Conservation (phyloP, 192 early-diverging fungal genomes). For the Coemansia sp. region DNA sequence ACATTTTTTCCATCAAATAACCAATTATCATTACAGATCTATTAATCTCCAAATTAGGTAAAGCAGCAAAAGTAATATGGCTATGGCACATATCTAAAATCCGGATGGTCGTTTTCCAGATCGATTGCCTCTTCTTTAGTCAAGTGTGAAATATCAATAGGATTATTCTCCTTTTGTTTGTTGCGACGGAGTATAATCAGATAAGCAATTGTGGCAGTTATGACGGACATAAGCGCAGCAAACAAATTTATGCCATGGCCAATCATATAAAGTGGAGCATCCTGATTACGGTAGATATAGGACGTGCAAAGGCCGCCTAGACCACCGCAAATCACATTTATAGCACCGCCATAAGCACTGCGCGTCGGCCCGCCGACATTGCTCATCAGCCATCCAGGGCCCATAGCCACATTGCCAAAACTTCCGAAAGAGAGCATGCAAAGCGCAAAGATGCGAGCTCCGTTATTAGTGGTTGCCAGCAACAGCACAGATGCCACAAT, state of each 20-base stretch:
- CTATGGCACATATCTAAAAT: conserved; percentile 18
- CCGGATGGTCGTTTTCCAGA: conserved; percentile 42
- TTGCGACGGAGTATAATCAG: conserved; percentile 28
- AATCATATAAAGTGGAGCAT: conserved; percentile 40
- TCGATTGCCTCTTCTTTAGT: conserved; percentile 34
- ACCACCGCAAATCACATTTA: conserved; percentile 43
- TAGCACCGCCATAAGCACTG: conserved; percentile 33
- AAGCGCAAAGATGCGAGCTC: conserved; percentile 43
- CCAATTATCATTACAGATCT: not conserved
- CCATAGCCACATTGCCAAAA: conserved; percentile 46
- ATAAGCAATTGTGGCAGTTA: conserved; percentile 25
- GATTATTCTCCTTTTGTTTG: conserved; percentile 27
- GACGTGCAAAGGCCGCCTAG: conserved; percentile 44
- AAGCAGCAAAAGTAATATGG: not conserved
- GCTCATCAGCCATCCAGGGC: conserved; percentile 49
- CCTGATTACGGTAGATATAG: conserved; percentile 48
- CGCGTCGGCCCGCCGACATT: conserved; percentile 47
- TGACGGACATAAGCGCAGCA: conserved; percentile 27
- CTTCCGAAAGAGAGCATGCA: conserved; percentile 44
- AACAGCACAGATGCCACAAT: conserved; percentile 27
- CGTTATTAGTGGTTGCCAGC: conserved; percentile 37
- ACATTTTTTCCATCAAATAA: not conserved
- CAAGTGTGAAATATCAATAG: conserved; percentile 37
- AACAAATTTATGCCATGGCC: conserved; percentile 53
- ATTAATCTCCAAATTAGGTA: not conserved